Evolutionary conservation across 345 rosid genomes (phyloP).

Genomic region (Aquilaria sinensis): DNA sequence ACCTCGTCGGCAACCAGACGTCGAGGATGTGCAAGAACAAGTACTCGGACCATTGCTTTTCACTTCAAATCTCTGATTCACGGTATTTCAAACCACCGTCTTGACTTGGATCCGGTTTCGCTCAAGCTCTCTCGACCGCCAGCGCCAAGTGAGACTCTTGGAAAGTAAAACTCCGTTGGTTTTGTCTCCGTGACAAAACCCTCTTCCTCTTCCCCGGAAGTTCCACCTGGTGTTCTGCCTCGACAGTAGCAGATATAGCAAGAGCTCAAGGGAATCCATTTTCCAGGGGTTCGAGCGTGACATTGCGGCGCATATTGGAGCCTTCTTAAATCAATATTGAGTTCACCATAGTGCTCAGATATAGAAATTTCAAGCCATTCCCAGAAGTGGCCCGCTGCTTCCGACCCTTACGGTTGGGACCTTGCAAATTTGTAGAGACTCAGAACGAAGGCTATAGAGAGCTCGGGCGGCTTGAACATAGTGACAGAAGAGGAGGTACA

Average conservation of each 20-base stretch:
- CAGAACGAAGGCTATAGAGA: no score
- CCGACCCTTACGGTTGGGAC: slow-evolving; percentile 12
- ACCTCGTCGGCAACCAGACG: slow-evolving; percentile 70
- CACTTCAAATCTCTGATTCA: slow-evolving; percentile 27
- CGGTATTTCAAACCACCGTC: slow-evolving; percentile 35
- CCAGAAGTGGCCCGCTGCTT: slow-evolving; percentile 39
- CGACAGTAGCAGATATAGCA: slow-evolving; percentile 78
- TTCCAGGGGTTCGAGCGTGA: slow-evolving; percentile 42
- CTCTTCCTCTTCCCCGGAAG: slow-evolving; percentile 30
- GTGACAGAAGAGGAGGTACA: no score
- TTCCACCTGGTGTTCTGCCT: slow-evolving; percentile 43
- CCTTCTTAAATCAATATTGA: slow-evolving; percentile 33
- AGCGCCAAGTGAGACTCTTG: slow-evolving; percentile 52
- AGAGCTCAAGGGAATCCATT: slow-evolving; percentile 88
- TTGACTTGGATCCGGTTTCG: slow-evolving; percentile 63
- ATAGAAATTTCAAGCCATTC: slow-evolving; percentile 78
- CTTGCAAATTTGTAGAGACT: no score
- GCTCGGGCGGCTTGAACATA: no score
- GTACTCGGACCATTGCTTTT: slow-evolving; percentile 44
- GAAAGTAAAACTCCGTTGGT: slow-evolving; percentile 88
- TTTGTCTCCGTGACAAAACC: slow-evolving; percentile 54
- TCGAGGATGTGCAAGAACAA: slow-evolving; percentile 58
- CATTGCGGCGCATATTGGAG: slow-evolving; percentile 14
- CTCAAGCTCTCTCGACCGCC: slow-evolving; percentile 44
- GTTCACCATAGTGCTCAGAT: slow-evolving; percentile 63